phyloP scores from a whole-genome alignment of 1,139 yeast genomes.

The Taphrina wiesneri region DNA sequence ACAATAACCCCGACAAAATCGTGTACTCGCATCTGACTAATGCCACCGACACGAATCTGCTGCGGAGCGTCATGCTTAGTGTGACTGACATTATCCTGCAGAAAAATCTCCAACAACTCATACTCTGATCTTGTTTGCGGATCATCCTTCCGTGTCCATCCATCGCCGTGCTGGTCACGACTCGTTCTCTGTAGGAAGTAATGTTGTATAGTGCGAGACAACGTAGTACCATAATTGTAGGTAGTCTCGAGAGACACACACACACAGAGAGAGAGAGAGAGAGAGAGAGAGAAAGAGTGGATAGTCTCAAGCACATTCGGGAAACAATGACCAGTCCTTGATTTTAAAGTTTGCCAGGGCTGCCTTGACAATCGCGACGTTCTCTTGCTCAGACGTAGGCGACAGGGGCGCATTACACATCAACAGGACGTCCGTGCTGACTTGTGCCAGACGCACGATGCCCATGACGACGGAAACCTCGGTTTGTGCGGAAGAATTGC shows the following conservation, averaged over 20 bases:
- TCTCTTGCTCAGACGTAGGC: not conserved
- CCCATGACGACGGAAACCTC: not conserved
- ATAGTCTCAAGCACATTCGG: not conserved
- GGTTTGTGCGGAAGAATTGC: not conserved
- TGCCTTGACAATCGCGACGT: not conserved
- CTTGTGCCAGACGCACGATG: not conserved
- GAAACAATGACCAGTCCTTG: constrained; percentile 12
- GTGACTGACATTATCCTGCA: constrained; percentile 89
- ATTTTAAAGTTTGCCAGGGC: not conserved
- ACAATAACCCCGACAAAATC: constrained; percentile 60
- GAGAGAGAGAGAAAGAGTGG: no score
- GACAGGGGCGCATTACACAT: not conserved
- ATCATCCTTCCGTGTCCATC: no score
- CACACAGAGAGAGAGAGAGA: no score
- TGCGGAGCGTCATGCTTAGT: constrained; percentile 57
- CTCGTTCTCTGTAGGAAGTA: not conserved
- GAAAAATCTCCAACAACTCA: constrained; percentile 56
- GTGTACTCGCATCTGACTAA: constrained; percentile 90
- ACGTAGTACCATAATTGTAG: no score
- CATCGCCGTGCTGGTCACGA: not conserved
- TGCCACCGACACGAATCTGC: constrained; percentile 64
- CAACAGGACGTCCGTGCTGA: constrained; percentile 13
- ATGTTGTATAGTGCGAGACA: no score
- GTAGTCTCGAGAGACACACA: no score
- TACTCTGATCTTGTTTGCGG: not conserved